These are phyloP conservation scores for Suillus placidus DNA, from an alignment of 768 basidiomycete species.

Conservation along the genomic window DNA sequence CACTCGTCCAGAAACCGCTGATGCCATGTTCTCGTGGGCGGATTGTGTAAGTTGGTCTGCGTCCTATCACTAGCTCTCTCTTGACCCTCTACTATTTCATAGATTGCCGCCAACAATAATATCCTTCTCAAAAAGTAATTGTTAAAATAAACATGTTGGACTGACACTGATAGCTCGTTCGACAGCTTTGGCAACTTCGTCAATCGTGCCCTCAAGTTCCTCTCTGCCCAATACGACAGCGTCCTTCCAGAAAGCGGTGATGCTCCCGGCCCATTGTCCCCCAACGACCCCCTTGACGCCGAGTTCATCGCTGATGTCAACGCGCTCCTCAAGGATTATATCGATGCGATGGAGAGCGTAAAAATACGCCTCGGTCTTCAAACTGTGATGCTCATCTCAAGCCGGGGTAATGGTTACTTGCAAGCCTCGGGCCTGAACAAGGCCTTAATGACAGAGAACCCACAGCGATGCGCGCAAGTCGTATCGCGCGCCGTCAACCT, in stretches of 20 bases:
- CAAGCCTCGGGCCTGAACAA: slow-evolving; percentile 92
- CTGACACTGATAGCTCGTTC: neutral
- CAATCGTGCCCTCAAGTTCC: slow-evolving; percentile 92
- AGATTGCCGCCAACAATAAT: slow-evolving; percentile 93
- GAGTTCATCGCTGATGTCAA: slow-evolving; percentile 86
- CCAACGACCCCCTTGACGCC: slow-evolving; percentile 64
- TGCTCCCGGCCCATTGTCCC: slow-evolving; percentile 66
- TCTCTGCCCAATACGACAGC: slow-evolving; percentile 79
- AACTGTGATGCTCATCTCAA: slow-evolving; percentile 87
- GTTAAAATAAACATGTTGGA: neutral
- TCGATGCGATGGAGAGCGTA: slow-evolving; percentile 86
- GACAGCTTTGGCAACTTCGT: slow-evolving; percentile 94
- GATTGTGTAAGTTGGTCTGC: slow-evolving; percentile 68
- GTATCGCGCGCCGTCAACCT: slow-evolving; percentile 89
- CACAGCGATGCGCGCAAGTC: slow-evolving; percentile 87
- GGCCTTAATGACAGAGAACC: slow-evolving; percentile 78
- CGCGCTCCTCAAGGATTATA: slow-evolving; percentile 74
- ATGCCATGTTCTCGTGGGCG: slow-evolving; percentile 96
- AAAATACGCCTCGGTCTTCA: slow-evolving; percentile 89
- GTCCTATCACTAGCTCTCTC: neutral
- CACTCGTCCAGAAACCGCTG: slow-evolving; percentile 89
- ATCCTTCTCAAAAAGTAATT: slow-evolving; percentile 89
- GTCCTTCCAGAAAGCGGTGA: slow-evolving; percentile 81
- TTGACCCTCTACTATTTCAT: slow-evolving; percentile 6
- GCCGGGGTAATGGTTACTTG: slow-evolving; percentile 90